Evolutionary conservation across 805 yeast species (phyloP), one percentile per base, ranked within the genome.

Genomic region (Candida tallmaniae): DNA sequence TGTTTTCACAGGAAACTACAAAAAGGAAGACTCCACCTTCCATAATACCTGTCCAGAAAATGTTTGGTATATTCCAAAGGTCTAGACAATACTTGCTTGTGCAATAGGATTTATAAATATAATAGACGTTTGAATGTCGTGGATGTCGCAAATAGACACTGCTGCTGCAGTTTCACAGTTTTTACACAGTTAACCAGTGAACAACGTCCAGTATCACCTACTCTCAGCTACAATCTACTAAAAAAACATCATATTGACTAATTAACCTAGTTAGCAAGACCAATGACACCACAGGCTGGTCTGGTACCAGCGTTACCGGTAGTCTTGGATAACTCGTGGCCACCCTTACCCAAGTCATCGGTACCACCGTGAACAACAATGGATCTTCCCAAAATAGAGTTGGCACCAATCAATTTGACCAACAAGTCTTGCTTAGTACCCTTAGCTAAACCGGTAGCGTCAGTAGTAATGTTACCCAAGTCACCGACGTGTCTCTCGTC

Each of bases 211-310:
- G n/a, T n/a, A n/a, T n/a, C n/a, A n/a, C n/a, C n/a, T n/a, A n/a
- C n/a, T n/a, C n/a, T n/a, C n/a, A n/a, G n/a, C n/a, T n/a, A n/a
- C n/a, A n/a, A n/a, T n/a, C n/a, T n/a, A n/a, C n/a, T n/a, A n/a
- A n/a, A n/a, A n/a, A n/a, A n/a, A n/a, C n/a, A n/a, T n/a, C n/a
- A 22, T 22, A 22, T 9, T 22, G n/a, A 22, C 23, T 22, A 22
- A 9, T 22, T 22, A 17, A 14, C 27, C 47, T 62, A 65, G 38
- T 61, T 54, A 43, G 86, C 48, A 45, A 81, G 52, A 46, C 97
- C 97, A 71, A 89, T 88, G 57, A 89, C 96, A 73, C 97, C 97
- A 73, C 97, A 89, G 46, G 97, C 97, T 51, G 93, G 85, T 80
- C 97, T 88, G 50, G 83, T 89, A 63, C 97, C 97, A 41, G 97